Evolutionary conservation across 306 rosid species (phyloP), one percentile per base, ranked within the genome.

Genomic region (Senna siamea): DNA sequence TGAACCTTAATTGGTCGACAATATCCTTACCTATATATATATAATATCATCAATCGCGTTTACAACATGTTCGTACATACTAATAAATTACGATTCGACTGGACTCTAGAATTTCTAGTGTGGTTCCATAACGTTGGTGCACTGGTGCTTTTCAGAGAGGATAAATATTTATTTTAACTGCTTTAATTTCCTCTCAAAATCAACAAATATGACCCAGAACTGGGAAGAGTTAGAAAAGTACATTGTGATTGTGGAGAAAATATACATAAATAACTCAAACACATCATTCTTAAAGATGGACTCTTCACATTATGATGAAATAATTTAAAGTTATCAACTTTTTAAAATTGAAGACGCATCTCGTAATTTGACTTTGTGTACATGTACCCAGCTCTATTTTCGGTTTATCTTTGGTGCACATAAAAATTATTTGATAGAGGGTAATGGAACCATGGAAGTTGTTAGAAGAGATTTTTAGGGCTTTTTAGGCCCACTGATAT

Each of bases 1-100:
- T 77, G 48, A 34, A 28, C 66, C 59, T 54, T 73, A 35, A 59
- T 73, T 14, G 6, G 11, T 66, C 20, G 14, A 9, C 61, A n/a
- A 60, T 18, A 56, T 40, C 56, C 76, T 43, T 38, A 1, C 38
- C 57, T 18, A 56, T 20, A 0, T 41, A 63, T 18, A 56, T 20
- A 0, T 41, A 63, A 26, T 26, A 26, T 26, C 5, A 53, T 40
- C 19, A 23, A 23, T 15, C 22, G 15, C 28, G 18, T 13, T 66
- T 20, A 4, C 38, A 14, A 14, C 30, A 2, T 44, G 9, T 46
- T 8, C 0, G 23, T 38, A 54, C 56, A 7, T 18, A 53, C 46
- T 53, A 40, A 23, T 52, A 40, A 52, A 23, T 64, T 54, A 40
- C 66, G 13, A 28, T 17, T 53, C 6, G 3, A 37, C 40, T 15